Conservation (phyloP, 805 yeast genomes). For the Lipomyces kockii region DNA sequence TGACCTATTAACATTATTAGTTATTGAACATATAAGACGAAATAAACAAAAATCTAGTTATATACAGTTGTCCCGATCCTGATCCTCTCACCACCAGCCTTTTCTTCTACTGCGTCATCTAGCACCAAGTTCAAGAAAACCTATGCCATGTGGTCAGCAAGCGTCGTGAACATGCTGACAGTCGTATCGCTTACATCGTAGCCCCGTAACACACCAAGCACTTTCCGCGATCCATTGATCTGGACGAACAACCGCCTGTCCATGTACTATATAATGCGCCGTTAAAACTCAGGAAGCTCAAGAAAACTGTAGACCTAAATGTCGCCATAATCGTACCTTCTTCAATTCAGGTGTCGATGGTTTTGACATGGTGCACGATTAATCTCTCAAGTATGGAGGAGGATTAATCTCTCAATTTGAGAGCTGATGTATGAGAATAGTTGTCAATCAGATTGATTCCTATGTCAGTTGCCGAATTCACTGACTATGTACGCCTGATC, state of each 20-base stretch:
- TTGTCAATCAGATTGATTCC: not conserved
- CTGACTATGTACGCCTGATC: not conserved
- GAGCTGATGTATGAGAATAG: not conserved
- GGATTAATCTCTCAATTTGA: not conserved
- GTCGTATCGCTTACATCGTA: constrained; percentile 61
- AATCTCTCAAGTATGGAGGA: no score
- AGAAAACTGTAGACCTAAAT: not conserved
- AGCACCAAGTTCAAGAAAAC: constrained; percentile 72
- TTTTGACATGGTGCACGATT: constrained; percentile 33
- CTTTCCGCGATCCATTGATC: constrained; percentile 75
- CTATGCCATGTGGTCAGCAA: constrained; percentile 39
- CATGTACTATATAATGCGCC: constrained; percentile 59
- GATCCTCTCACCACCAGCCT: constrained; percentile 54
- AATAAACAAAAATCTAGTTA: not conserved
- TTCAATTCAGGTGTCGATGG: constrained; percentile 38
- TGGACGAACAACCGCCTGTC: constrained; percentile 75
- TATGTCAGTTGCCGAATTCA: not conserved
- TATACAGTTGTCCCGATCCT: constrained; percentile 66
- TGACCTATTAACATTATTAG: constrained; percentile 43
- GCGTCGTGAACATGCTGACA: constrained; percentile 31
- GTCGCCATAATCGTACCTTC: constrained; percentile 24
- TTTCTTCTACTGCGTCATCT: constrained; percentile 71
- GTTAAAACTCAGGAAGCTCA: not conserved
- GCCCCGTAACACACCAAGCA: constrained; percentile 83
- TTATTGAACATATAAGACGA: constrained; percentile 18